A percentile compares a stretch with the other conserved stretches of the same genome.
These are phyloP conservation scores for Naumovozyma dairenensis DNA, from an alignment of 805 yeast genomes.

Conservation along the genomic window DNA sequence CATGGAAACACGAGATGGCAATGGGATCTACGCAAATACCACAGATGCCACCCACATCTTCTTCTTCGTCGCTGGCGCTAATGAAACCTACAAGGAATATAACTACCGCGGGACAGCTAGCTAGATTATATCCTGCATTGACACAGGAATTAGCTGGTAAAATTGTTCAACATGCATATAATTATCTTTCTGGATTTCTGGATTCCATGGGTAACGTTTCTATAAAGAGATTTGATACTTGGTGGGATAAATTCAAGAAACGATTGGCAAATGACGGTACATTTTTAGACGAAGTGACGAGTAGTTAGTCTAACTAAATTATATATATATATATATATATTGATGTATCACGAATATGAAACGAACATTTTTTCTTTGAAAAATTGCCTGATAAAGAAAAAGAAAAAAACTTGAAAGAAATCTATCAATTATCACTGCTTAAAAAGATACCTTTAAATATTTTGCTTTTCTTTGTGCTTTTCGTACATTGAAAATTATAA, in stretches of 20 bases:
- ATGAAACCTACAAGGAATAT: conserved; percentile 16
- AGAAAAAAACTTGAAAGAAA: no score
- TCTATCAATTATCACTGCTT: no score
- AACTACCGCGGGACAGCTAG: conserved; percentile 24
- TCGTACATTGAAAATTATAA: no score
- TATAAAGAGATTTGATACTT: conserved; percentile 76
- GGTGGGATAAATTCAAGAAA: conserved; percentile 89
- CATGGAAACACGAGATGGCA: conserved; percentile 29
- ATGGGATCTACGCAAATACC: not conserved
- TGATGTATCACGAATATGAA: no score
- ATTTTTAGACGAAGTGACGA: conserved; percentile 49
- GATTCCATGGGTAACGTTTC: conserved; percentile 75
- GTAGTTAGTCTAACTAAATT: conserved; percentile 3
- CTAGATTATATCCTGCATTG: conserved; percentile 31
- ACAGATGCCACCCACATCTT: conserved; percentile 7
- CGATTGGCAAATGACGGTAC: conserved; percentile 73
- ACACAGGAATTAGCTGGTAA: conserved; percentile 69
- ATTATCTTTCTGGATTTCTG: conserved; percentile 79
- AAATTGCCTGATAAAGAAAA: no score
- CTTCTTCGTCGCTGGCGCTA: conserved; percentile 24
- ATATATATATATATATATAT: conserved; percentile 1
- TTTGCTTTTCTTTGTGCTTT: no score
- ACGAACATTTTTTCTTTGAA: no score
- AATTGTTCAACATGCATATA: conserved; percentile 87
- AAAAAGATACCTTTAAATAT: no score